Percentiles rank a stretch among this genome's conserved stretches.
Evolutionary conservation across 192 early-diverging fungal genomes (phyloP).

Genomic region (Linnemannia schmuckeri): DNA sequence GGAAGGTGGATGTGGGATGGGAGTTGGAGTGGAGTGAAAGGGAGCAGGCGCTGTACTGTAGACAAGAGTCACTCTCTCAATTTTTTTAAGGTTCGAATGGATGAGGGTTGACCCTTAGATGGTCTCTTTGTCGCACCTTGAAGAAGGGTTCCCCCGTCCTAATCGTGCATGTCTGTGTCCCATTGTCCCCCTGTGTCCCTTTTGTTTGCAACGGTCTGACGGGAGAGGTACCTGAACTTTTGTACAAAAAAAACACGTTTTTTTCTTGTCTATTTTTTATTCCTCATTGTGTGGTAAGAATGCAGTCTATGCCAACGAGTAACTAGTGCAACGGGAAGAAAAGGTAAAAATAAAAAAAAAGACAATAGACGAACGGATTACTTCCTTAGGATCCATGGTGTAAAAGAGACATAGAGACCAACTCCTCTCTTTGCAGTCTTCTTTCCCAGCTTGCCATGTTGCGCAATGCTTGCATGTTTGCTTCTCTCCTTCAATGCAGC

Average conservation of each 20-base stretch:
- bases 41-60: neutral
- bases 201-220: neutral
- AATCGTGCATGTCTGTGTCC: neutral
- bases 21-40: neutral
- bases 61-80: neutral
- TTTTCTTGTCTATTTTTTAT: neutral
- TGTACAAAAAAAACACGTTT: neutral
- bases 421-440: neutral
- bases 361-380: neutral
- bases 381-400: neutral
- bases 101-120: neutral
- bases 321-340: neutral
- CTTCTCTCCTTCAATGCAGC: neutral
- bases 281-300: neutral
- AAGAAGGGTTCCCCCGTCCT: neutral
- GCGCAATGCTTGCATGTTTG: neutral
- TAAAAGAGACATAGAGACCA: neutral
- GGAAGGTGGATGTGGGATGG: neutral
- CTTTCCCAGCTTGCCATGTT: neutral
- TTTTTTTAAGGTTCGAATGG: neutral
- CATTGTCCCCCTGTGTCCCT: neutral
- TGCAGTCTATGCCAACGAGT: neutral
- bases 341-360: neutral
- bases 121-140: neutral
- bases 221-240: neutral